Evolutionary conservation across 306 rosid genomes (phyloP).

Genomic region (Betula pendula): DNA sequence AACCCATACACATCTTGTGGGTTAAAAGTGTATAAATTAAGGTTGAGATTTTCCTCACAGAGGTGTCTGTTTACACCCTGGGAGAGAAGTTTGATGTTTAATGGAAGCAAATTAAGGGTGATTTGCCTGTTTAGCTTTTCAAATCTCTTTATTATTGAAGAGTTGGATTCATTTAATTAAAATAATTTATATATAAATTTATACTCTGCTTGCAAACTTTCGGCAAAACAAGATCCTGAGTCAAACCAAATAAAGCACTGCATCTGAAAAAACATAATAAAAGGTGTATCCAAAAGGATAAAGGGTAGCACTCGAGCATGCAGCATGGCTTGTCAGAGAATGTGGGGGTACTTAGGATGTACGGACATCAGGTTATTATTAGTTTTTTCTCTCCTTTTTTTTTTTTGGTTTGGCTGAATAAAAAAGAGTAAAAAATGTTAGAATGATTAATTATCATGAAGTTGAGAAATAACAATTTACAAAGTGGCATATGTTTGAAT

Average conservation of each 20-base stretch:
- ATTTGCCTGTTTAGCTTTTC: slow-evolving; percentile 14
- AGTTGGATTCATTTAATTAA: no score
- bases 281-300: not conserved
- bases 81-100: slow-evolving; percentile 54
- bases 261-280: slow-evolving; percentile 1
- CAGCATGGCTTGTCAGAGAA: slow-evolving; percentile 47
- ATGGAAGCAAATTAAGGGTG: slow-evolving; percentile 24
- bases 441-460: no score
- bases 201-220: no score
- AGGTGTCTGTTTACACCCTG: slow-evolving; percentile 34
- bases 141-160: no score
- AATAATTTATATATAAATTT: no score
- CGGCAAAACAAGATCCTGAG: no score
- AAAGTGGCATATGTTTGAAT: not conserved
- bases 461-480: no score
- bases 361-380: slow-evolving; percentile 33
- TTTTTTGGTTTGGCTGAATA: no score
- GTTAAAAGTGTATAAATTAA: slow-evolving; percentile 48
- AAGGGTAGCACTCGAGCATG: not conserved
- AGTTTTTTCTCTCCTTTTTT: not conserved
- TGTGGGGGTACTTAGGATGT: slow-evolving; percentile 46
- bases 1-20: slow-evolving; percentile 39
- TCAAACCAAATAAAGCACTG: slow-evolving; percentile 16
- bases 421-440: no score
- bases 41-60: slow-evolving; percentile 48